Evolutionary conservation across 2,329 filamentous ascomycete species (phyloP).

Genomic region (Beauveria caledonica): DNA sequence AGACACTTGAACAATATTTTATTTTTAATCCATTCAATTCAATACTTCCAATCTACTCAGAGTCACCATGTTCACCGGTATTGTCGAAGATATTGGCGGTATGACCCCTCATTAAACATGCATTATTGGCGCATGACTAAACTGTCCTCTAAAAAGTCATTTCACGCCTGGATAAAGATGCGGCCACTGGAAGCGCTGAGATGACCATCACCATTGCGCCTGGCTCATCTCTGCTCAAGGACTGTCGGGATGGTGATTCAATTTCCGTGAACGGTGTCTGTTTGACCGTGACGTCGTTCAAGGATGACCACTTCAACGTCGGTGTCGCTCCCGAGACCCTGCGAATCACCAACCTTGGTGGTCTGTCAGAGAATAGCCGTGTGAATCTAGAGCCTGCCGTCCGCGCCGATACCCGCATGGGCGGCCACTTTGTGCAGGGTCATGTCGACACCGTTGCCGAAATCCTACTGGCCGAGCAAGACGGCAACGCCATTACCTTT

Average conservation of each 20-base stretch:
- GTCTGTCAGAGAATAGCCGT: conserved; percentile 52
- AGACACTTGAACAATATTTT: background rate
- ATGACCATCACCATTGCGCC: conserved; percentile 70
- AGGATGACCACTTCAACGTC: conserved; percentile 63
- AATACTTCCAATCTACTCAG: background rate
- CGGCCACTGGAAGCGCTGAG: conserved; percentile 79
- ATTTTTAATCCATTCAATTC: background rate
- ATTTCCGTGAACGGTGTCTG: conserved; percentile 95
- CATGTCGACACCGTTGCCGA: conserved; percentile 87
- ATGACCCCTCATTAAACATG: conserved; percentile 26
- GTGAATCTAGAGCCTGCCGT: conserved; percentile 96
- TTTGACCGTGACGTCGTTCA: conserved; percentile 68
- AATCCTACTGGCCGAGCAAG: conserved; percentile 62
- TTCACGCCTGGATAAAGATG: conserved; percentile 69
- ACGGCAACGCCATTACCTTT: conserved; percentile 87
- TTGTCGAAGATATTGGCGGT: conserved; percentile 91
- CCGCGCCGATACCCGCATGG: conserved; percentile 86
- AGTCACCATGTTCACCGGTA: conserved; percentile 80
- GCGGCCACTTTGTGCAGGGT: conserved; percentile 95
- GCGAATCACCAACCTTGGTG: conserved; percentile 88
- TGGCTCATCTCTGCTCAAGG: conserved; percentile 65
- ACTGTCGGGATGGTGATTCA: conserved; percentile 83
- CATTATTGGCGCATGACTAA: conserved; percentile 22
- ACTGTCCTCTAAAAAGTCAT: conserved; percentile 52
- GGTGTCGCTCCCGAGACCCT: conserved; percentile 94